phyloP scores from a whole-genome alignment of 2,329 filamentous ascomycete genomes.

The Ustulina deusta region DNA sequence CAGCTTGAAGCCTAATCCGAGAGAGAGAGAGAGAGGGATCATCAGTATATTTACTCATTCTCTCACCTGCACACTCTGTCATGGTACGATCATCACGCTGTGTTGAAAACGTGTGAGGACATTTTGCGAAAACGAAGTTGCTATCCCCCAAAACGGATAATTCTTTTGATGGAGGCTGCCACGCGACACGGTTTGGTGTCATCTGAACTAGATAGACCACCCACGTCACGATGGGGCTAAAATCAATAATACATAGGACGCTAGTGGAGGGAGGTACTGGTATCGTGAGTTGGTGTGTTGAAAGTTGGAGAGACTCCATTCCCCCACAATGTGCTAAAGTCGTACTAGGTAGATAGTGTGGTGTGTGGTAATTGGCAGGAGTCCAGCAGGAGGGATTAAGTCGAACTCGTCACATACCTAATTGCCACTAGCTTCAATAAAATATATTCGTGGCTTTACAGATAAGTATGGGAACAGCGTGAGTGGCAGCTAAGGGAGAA shows the following conservation, averaged over 20 bases:
- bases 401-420: constrained; percentile 12
- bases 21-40: constrained; percentile 6
- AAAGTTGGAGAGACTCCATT: constrained; percentile 16
- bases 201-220: constrained; percentile 12
- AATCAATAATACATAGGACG: constrained; percentile 3
- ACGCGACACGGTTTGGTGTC: constrained; percentile 31
- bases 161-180: constrained; percentile 3
- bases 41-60: constrained; percentile 18
- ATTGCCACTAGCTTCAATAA: constrained; percentile 19
- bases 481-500: constrained; percentile 7
- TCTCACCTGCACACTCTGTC: not conserved
- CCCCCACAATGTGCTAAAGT: constrained; percentile 28
- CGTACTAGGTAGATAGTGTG: constrained; percentile 4
- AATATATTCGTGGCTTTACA: not conserved
- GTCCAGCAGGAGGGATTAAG: not conserved
- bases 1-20: constrained; percentile 28
- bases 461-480: not conserved
- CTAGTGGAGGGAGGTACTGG: too few species aligned
- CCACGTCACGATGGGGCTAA: constrained; percentile 28
- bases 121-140: constrained; percentile 1
- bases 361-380: not conserved
- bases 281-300: constrained; percentile 30
- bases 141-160: not conserved
- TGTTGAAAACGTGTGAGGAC: not conserved
- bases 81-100: constrained; percentile 12